Percentiles rank a stretch among this genome's conserved stretches.
Conservation (phyloP, 495 filamentous ascomycete genomes). For the Schizothecium vesticola region DNA sequence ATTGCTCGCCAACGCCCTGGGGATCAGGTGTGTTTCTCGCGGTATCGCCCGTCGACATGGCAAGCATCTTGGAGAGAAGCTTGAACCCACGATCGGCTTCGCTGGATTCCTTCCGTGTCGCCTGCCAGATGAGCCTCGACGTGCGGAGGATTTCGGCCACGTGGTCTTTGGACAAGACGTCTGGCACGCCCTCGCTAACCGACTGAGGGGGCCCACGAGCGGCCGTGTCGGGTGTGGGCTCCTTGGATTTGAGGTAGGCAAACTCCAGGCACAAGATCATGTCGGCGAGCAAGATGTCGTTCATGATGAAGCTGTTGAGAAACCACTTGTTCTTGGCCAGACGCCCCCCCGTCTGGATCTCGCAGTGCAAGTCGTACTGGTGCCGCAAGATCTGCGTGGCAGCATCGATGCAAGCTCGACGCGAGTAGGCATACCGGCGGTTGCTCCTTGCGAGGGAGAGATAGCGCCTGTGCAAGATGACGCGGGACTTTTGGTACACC, state of each 20-base stretch:
- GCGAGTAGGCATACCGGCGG: constrained; percentile 31
- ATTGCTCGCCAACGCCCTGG: not conserved
- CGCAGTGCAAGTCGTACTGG: constrained; percentile 33
- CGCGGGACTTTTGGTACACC: constrained; percentile 26
- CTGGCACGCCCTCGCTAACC: not conserved
- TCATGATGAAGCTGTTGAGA: constrained; percentile 28
- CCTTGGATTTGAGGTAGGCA: constrained; percentile 18
- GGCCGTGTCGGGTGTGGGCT: constrained; percentile 10
- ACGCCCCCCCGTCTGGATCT: constrained; percentile 31
- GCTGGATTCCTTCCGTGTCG: constrained; percentile 10
- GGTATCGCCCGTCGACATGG: constrained; percentile 17
- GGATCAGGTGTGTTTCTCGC: constrained; percentile 20
- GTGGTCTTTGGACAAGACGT: constrained; percentile 19
- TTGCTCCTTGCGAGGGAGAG: constrained; percentile 27
- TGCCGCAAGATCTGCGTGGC: constrained; percentile 31
- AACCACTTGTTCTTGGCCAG: constrained; percentile 31
- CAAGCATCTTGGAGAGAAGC: constrained; percentile 26
- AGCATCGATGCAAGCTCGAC: constrained; percentile 30
- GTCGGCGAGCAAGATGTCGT: constrained; percentile 34
- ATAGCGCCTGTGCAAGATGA: constrained; percentile 31
- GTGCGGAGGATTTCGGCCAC: constrained; percentile 22
- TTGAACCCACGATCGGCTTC: constrained; percentile 27
- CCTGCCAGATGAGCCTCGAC: constrained; percentile 25
- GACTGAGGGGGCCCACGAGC: not conserved
- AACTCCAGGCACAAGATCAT: constrained; percentile 39